Percentiles rank a stretch among this genome's conserved stretches.
phyloP scores from a whole-genome alignment of 2,329 filamentous ascomycete genomes.

The Mollisia scopiformis region DNA sequence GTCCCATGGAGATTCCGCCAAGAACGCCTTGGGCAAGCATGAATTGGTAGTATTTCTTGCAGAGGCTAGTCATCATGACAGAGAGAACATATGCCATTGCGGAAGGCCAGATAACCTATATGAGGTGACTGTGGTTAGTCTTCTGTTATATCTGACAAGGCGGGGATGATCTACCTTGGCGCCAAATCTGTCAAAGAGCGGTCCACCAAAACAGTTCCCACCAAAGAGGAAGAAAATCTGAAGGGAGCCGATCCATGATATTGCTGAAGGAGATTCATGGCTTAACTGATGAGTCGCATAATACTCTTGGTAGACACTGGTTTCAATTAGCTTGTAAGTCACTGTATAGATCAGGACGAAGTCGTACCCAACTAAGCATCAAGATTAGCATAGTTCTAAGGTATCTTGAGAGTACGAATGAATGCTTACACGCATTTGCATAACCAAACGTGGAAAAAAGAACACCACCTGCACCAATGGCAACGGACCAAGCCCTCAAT shows the following conservation, averaged over 20 bases:
- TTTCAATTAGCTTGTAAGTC: neutral
- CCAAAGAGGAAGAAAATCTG: slow-evolving; percentile 54
- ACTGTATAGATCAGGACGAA: neutral
- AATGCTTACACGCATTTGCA: slow-evolving; percentile 51
- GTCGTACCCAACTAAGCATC: slow-evolving; percentile 52
- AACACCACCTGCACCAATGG: slow-evolving; percentile 46
- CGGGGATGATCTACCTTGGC: slow-evolving; percentile 43
- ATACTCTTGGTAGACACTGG: slow-evolving; percentile 59
- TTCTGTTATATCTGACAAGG: slow-evolving; percentile 3
- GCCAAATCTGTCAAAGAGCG: slow-evolving; percentile 64
- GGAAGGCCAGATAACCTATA: slow-evolving; percentile 42
- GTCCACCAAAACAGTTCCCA: slow-evolving; percentile 58
- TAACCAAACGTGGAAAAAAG: slow-evolving; percentile 52
- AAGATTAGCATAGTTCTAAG: too few relatives aligned
- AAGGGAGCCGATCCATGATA: slow-evolving; percentile 63
- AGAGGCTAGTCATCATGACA: slow-evolving; percentile 41
- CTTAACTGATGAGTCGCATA: slow-evolving; percentile 53
- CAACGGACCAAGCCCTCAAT: slow-evolving; percentile 54
- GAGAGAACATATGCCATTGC: slow-evolving; percentile 25
- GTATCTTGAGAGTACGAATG: too few relatives aligned
- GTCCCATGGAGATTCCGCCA: slow-evolving; percentile 39
- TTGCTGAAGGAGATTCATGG: slow-evolving; percentile 51
- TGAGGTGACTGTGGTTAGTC: neutral
- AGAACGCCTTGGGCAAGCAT: slow-evolving; percentile 38
- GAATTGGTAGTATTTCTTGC: slow-evolving; percentile 39